Evolutionary conservation across 257 asterid species (phyloP).

Genomic region (Solanum pennellii): DNA sequence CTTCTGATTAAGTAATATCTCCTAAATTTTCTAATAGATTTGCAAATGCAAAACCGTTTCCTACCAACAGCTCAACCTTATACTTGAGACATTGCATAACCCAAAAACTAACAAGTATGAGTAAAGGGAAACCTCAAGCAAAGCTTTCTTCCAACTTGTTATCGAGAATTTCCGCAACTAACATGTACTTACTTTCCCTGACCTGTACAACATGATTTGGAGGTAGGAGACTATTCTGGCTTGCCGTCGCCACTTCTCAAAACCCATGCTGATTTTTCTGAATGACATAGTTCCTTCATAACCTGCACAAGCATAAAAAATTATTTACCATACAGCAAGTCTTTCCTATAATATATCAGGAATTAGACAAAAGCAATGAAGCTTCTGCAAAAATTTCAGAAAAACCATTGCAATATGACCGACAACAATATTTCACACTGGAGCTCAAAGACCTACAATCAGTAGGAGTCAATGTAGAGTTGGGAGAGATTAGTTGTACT

Average conservation of each 20-base stretch:
- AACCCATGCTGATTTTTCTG: constrained; percentile 57
- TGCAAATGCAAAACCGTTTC: background rate
- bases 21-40: background rate
- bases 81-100: background rate
- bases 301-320: constrained; percentile 38
- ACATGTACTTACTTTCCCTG: background rate
- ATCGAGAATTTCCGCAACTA: background rate
- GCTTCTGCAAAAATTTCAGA: background rate
- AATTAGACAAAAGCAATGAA: background rate
- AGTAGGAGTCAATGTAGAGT: background rate
- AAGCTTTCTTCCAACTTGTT: background rate
- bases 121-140: background rate
- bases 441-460: background rate
- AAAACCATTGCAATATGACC: background rate
- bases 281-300: constrained; percentile 45
- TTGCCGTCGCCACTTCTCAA: constrained; percentile 50
- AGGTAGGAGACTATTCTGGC: constrained; percentile 4
- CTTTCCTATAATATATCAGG: background rate
- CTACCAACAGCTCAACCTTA: background rate
- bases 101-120: background rate
- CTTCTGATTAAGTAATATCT: background rate
- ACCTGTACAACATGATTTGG: background rate
- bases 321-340: background rate
- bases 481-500: background rate
- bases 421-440: background rate